Evolutionary conservation across 805 yeast genomes (phyloP).

Genomic region (Cyberlindnera bimundalis): DNA sequence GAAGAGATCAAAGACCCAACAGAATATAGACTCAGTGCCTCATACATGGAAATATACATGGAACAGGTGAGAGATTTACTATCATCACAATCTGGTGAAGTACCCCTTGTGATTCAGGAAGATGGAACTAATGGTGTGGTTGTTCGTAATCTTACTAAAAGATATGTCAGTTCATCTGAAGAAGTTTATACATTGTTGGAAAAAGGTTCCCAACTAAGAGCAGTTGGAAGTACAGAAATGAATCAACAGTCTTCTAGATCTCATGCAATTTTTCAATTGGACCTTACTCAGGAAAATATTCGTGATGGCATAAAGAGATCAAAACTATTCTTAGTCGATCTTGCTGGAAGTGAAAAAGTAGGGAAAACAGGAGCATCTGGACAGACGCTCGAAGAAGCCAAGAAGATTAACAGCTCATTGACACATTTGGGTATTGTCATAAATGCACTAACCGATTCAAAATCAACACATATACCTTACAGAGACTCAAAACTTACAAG

Average conservation of each 20-base stretch:
- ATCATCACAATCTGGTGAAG: constrained; percentile 31
- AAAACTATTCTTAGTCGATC: constrained; percentile 70
- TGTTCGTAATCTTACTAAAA: constrained; percentile 65
- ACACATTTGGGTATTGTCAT: constrained; percentile 80
- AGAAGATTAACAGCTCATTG: constrained; percentile 75
- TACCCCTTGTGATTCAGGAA: constrained; percentile 51
- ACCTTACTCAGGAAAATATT: constrained; percentile 55
- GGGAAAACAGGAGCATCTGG: constrained; percentile 77
- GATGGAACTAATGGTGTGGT: constrained; percentile 62
- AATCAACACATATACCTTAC: constrained; percentile 64
- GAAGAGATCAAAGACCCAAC: constrained; percentile 40
- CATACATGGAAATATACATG: constrained; percentile 78
- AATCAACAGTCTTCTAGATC: constrained; percentile 74
- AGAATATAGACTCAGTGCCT: constrained; percentile 60
- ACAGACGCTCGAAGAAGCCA: constrained; percentile 74
- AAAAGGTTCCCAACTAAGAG: constrained; percentile 55
- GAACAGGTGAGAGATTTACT: constrained; percentile 74
- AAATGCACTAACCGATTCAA: constrained; percentile 69
- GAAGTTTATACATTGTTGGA: constrained; percentile 58
- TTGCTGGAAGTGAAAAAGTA: constrained; percentile 85
- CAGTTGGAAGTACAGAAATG: constrained; percentile 62
- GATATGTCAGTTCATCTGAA: constrained; percentile 51
- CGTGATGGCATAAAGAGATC: constrained; percentile 61
- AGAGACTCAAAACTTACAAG: constrained; percentile 78
- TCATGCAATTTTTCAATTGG: constrained; percentile 73